Base-by-base conservation (phyloP, 73 alveolate species). In the Blepharisma japonicum region DNA sequence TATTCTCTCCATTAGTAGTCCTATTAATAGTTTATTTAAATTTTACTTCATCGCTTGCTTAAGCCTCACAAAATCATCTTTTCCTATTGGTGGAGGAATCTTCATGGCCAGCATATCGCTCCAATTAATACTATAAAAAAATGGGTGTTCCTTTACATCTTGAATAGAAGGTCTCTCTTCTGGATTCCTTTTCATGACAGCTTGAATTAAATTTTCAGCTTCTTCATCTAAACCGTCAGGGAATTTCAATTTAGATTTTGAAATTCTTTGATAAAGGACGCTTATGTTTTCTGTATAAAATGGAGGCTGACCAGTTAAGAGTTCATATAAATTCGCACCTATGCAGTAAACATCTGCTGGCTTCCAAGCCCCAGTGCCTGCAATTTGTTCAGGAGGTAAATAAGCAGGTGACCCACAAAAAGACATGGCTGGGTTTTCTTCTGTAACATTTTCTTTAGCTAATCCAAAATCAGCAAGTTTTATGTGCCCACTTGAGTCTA, bases 381-480 rank as follows among this genome's bases (percentile, higher is more conserved):
- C 78, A 27, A 94, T 79, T 93, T 87, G 87, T 77, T 94, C 98
- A 23, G 98, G 98, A 21, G 98, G 94, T 55, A 94, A 79, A 68
- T 94, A 94, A 6, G 97, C 98, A 70, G 86, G 84, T 21, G 97
- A 86, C 7, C 94, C 94, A 68, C 94, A 87, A 72, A 87, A 87
- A 5, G 92, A 71, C 32, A 71, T 55, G 45, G 91, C 84, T 11
- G 61, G 20, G 27, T 78, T 81, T 55, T 81, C 82, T 53, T 90
- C 94, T 77, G 90, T 81, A 27, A 90, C 89, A 5, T 98, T 98
- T 84, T 93, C 95, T 79, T 94, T 80, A 0, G 98, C 93, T 14
- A 95, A 86, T 7, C 99, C 99, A 85, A 95, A 95, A 89, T 95
- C 99, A 11, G 98, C 92, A 45, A 95, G 85, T 83, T 90, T 78